Evolutionary conservation across 768 basidiomycete genomes (phyloP).

Genomic region (Collybia sordida): DNA sequence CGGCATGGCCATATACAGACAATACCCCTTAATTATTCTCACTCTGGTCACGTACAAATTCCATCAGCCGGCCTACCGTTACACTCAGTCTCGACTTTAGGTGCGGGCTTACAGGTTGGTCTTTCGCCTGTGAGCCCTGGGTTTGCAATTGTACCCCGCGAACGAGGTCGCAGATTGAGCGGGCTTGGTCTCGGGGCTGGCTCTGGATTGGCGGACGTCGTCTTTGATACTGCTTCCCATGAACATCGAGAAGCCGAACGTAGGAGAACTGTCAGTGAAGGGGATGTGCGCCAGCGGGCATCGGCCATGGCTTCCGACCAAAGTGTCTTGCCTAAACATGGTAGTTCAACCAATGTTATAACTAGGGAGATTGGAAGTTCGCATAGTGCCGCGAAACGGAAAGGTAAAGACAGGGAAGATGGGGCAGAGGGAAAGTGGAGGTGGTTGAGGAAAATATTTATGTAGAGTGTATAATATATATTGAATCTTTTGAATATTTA

Average conservation of each 20-base stretch:
- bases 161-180: constrained; percentile 45
- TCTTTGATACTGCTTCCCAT: constrained; percentile 19
- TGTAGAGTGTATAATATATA: too few species aligned
- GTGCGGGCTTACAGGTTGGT: constrained; percentile 70
- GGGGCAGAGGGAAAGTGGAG: constrained; percentile 18
- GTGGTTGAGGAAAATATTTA: constrained; percentile 25
- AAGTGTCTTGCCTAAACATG: constrained; percentile 5
- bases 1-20: not conserved
- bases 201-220: constrained; percentile 28
- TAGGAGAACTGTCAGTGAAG: constrained; percentile 55
- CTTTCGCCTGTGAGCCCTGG: constrained; percentile 75
- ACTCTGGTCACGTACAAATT: not conserved
- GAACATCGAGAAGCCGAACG: constrained; percentile 20
- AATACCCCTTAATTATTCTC: not conserved
- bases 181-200: constrained; percentile 20
- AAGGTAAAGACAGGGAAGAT: constrained; percentile 7
- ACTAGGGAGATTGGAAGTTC: not conserved
- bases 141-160: constrained; percentile 64
- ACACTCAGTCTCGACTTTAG: constrained; percentile 36
- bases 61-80: constrained; percentile 30
- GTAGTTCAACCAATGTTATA: constrained; percentile 1
- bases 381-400: not conserved
- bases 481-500: too few species aligned
- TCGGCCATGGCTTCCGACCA: constrained; percentile 9
- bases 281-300: constrained; percentile 29